phyloP scores from a whole-genome alignment of 495 filamentous ascomycete genomes.

The Tuber microsphaerosporum region DNA sequence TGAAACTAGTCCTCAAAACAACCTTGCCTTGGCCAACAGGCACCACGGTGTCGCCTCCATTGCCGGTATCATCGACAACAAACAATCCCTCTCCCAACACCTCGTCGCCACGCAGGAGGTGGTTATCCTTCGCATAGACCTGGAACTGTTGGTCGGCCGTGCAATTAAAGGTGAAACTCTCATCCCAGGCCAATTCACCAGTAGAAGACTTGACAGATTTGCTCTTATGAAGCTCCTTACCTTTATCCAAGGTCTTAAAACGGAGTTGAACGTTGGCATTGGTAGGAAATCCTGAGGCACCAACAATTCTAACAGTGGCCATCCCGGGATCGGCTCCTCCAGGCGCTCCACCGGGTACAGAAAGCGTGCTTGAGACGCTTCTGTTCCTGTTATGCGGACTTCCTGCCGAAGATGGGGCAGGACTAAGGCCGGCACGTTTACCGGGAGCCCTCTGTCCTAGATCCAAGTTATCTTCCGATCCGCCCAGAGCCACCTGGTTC shows the following conservation, averaged over 20 bases:
- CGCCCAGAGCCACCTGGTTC: conserved; percentile 14
- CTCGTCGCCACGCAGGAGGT: conserved; percentile 72
- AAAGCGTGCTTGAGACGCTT: conserved; percentile 59
- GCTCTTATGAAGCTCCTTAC: conserved; percentile 75
- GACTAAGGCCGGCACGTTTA: conserved; percentile 40
- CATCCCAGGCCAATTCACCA: conserved; percentile 61
- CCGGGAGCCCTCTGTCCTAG: conserved; percentile 26
- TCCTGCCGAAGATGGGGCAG: conserved; percentile 44
- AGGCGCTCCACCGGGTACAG: conserved; percentile 51
- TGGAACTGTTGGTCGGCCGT: conserved; percentile 80
- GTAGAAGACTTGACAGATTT: conserved; percentile 63
- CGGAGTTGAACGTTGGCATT: conserved; percentile 74
- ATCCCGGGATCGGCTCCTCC: conserved; percentile 59
- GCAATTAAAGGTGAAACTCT: conserved; percentile 69
- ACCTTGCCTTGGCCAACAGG: conserved; percentile 62
- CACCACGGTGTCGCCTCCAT: conserved; percentile 65
- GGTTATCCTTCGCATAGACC: conserved; percentile 72
- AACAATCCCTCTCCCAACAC: conserved; percentile 76
- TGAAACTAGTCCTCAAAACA: conserved; percentile 60
- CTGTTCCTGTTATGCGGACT: conserved; percentile 57
- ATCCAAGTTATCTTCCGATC: conserved; percentile 18
- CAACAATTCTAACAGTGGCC: conserved; percentile 71
- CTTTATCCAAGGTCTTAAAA: conserved; percentile 80
- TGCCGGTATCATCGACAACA: conserved; percentile 76
- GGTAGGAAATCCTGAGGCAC: conserved; percentile 68